Evolutionary conservation across 768 basidiomycete genomes (phyloP), one percentile per base, ranked within the genome.

Genomic region (Calocybe cyanea): DNA sequence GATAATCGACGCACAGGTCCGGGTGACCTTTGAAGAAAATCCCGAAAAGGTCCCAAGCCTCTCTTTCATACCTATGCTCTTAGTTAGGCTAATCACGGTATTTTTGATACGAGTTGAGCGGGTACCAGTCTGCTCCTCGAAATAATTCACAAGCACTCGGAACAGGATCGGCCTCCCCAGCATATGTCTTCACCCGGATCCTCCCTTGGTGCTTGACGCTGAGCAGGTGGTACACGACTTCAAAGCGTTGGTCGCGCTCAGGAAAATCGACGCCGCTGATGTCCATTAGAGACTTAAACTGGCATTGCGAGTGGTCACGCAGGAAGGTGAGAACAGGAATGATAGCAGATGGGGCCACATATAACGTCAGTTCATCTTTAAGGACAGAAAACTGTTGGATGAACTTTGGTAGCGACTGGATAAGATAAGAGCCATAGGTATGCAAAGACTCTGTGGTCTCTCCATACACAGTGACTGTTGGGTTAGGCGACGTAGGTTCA

Each of bases 371-470:
- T 66, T 98, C 96, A 65, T 97, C 96, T 75, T 92, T 92, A 65
- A 92, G 80, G 37, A 98, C 89, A 9, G 92, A 92, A 75, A 95
- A 97, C 66, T 98, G 96, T 67, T 98, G 95, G 62, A 99, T 81
- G 72, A 83, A 96, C 72, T 96, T 98, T 43, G 95, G 95, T 18
- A 98, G 81, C 62, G 87, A 92, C 60, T 94, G 89, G 40, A 78
- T 84, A 57, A 97, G 76, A 70, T 96, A 97, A 45, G 93, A 88
- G 59, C 92, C 95, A 57, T 92, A 98, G 31, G 81, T 79, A 65
- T 98, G 95, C 30, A 98, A 73, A 17, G 81, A 73, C 61, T 87
- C 82, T 14, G 88, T 83, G 33, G 86, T 76, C 58, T 81, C 76
- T 4, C 83, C 80, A 61, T 86, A 83, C 58, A 77, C 76, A 43